Evolutionary conservation across 305 asterid genomes (phyloP).

Genomic region (Petunia hybrid): DNA sequence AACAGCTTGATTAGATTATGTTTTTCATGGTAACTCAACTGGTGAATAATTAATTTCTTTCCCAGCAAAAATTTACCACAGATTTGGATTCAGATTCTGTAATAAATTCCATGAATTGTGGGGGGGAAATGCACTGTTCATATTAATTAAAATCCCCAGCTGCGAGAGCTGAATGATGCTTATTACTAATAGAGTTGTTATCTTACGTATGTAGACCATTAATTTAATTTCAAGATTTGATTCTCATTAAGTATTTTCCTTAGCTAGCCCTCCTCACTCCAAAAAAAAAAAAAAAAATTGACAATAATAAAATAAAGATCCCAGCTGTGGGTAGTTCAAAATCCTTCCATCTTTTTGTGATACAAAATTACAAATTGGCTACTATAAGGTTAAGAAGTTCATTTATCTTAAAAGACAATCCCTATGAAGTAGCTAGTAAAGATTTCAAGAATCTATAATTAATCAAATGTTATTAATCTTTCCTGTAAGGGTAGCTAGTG

Average conservation of each 20-base stretch:
- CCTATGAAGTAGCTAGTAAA: conserved; percentile 43
- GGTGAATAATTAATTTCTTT: not conserved
- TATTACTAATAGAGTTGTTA: no score
- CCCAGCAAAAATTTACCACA: not conserved
- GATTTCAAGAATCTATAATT: conserved; percentile 43
- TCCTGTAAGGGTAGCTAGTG: not conserved
- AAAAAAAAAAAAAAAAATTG: not conserved
- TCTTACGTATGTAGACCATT: no score
- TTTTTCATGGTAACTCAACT: not conserved
- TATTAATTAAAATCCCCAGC: not conserved
- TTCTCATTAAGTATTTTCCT: not conserved
- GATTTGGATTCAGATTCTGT: not conserved
- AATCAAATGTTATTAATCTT: not conserved
- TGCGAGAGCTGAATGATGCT: not conserved
- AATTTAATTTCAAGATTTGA: not conserved
- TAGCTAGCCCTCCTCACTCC: not conserved
- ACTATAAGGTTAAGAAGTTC: not conserved
- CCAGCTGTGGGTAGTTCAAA: not conserved
- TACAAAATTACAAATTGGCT: not conserved
- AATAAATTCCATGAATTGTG: not conserved
- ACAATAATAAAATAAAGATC: not conserved
- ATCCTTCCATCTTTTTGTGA: not conserved
- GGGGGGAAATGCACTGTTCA: not conserved
- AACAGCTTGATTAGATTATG: conserved; percentile 48
- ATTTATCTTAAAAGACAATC: conserved; percentile 38